Percentiles rank a stretch among this genome's conserved stretches.
phyloP scores from a whole-genome alignment of 331 rosid genomes.

The Prunus yedoensis region DNA sequence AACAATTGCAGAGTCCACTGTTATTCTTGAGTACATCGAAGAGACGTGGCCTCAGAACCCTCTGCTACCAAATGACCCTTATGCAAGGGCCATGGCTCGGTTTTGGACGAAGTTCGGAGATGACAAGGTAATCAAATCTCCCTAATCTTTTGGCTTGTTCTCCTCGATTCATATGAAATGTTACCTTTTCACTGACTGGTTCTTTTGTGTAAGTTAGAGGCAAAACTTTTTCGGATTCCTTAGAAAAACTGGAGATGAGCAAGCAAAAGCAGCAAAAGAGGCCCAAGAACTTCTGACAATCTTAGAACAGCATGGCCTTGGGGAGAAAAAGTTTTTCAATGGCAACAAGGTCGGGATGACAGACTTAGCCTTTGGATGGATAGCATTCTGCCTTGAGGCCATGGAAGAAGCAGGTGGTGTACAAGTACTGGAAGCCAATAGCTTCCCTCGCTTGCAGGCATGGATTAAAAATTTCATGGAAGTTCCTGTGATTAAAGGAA shows the following conservation, averaged over 20 bases:
- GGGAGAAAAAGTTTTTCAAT: constrained; percentile 13
- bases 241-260: constrained; percentile 18
- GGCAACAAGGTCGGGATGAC: constrained; percentile 29
- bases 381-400: constrained; percentile 19
- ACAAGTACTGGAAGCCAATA: constrained; percentile 16
- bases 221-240: background rate
- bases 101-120: constrained; percentile 30
- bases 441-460: constrained; percentile 18
- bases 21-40: constrained; percentile 36
- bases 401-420: constrained; percentile 30
- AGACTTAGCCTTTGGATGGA: constrained; percentile 25
- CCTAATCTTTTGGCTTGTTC: background rate
- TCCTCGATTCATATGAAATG: too few relatives aligned
- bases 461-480: constrained; percentile 29
- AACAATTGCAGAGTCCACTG: constrained; percentile 24
- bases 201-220: constrained; percentile 9
- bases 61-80: constrained; percentile 24
- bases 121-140: constrained; percentile 21
- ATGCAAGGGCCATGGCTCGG: constrained; percentile 25
- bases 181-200: background rate
- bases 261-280: constrained; percentile 17
- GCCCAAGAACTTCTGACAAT: constrained; percentile 21
- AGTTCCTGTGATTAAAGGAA: constrained; percentile 14
- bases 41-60: constrained; percentile 32
- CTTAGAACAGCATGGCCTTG: constrained; percentile 23